Base-by-base conservation (phyloP, 176 grass and related monocot genomes). In the Oryza meridionalis region DNA sequence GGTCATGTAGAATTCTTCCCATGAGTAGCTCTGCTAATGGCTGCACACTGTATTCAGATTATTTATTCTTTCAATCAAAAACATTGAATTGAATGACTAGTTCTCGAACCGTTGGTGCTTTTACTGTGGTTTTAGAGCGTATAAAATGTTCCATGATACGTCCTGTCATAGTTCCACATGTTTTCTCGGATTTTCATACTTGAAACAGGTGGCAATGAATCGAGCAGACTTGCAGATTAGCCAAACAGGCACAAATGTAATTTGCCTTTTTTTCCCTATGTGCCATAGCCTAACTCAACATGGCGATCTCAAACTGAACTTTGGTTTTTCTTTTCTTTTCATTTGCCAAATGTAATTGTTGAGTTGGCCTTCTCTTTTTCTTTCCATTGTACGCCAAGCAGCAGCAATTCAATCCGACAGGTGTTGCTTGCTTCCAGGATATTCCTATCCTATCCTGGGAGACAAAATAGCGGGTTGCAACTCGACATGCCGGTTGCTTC, bases 1-100 rank as follows among this genome's bases (percentile, higher is more conserved):
- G 91, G 97, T 21, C 93, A 89, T 90, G 88, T 99, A 38, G 91
- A 99, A 86, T 99, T 99, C 88, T 96, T 99, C 81, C 84, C 86
- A 58, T 96, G 86, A 96, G 31, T 38, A 9, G 69, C 90, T 70
- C 70, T 81, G 45, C 61, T 37, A 17, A 65, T 85, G 65, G 13
- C 27, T 82, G 76, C 79, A 87, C 45, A 37, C 65, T 90, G 76
- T 87, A 65, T 25, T 66, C 67, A 22, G 70, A 84, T 75, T 80
- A 87, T 37, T 37, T 37, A 40, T 91, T 87, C 76, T 80, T 91
- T 44, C 71, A 84, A 76, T 87, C 63, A 72, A 80, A 58, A 62
- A 62, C 49, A 9, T 47, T 65, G 76, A 70, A 72, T 63, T 8
- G 76, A 70, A 72, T 63, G 7, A 15, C 16, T 73, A 44, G 62